Evolutionary conservation across 2,329 filamentous ascomycete genomes (phyloP).

Genomic region (Penicillium brevicompactum): DNA sequence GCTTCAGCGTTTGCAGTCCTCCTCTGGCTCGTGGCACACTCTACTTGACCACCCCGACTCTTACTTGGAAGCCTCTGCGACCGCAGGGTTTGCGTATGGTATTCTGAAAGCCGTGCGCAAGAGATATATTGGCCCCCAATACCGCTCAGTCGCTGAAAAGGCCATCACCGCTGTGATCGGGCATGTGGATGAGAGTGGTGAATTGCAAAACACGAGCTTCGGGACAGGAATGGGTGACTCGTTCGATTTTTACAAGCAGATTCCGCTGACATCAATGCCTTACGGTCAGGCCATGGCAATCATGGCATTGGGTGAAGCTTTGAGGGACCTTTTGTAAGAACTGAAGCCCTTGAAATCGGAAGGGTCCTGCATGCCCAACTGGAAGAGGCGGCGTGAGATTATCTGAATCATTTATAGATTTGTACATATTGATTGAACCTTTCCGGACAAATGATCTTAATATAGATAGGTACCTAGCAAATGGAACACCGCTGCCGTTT

Average conservation of each 20-base stretch:
- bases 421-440: not conserved
- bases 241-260: slow-evolving; percentile 76
- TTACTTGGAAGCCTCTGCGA: slow-evolving; percentile 75
- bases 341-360: not conserved
- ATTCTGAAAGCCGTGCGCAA: slow-evolving; percentile 73
- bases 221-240: slow-evolving; percentile 76
- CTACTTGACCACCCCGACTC: slow-evolving; percentile 72
- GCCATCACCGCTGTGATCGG: slow-evolving; percentile 68
- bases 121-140: slow-evolving; percentile 66
- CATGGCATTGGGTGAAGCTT: slow-evolving; percentile 75
- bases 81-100: slow-evolving; percentile 78
- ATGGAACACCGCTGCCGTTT: not conserved
- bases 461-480: not conserved
- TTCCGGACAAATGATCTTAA: not conserved
- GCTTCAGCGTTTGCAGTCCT: slow-evolving; percentile 61
- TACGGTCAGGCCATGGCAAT: slow-evolving; percentile 86
- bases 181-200: slow-evolving; percentile 67
- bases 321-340: slow-evolving; percentile 59
- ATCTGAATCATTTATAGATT: slow-evolving; percentile 1
- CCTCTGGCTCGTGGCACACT: slow-evolving; percentile 72
- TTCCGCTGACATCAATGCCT: slow-evolving; percentile 76
- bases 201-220: slow-evolving; percentile 74
- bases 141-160: slow-evolving; percentile 62
- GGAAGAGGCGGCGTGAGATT: not conserved
- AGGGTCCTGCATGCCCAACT: not conserved